Evolutionary conservation across 495 filamentous ascomycete species (phyloP).

Genomic region (Pyronema domesticum): DNA sequence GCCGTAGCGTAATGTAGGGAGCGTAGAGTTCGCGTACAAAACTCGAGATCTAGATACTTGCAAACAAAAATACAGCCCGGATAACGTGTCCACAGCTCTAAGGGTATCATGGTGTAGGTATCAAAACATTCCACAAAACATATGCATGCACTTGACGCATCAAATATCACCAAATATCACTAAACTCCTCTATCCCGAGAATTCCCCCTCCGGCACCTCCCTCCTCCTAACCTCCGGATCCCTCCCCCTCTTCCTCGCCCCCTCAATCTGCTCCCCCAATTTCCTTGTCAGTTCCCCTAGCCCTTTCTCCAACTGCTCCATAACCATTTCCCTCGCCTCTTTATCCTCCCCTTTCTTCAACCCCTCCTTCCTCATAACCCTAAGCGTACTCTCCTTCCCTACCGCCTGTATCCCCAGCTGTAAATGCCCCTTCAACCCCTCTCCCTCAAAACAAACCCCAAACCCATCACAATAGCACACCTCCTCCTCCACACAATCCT

Average conservation of each 20-base stretch:
- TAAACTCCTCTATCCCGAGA: conserved; percentile 8
- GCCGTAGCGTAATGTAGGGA: too few species aligned
- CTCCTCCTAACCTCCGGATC: conserved; percentile 7
- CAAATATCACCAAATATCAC: background rate
- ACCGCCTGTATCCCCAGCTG: conserved; percentile 10
- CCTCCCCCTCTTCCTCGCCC: conserved; percentile 11
- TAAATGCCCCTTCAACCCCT: conserved; percentile 32
- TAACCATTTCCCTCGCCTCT: conserved; percentile 8
- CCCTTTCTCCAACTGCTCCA: background rate
- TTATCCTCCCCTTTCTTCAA: conserved; percentile 7
- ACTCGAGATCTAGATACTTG: too few species aligned
- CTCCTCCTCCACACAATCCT: conserved; percentile 46
- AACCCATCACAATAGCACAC: conserved; percentile 64
- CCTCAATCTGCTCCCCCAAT: conserved; percentile 4
- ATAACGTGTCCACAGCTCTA: too few species aligned
- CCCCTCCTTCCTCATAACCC: conserved; percentile 27
- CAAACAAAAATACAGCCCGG: too few species aligned
- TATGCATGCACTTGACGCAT: background rate
- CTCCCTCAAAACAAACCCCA: conserved; percentile 56
- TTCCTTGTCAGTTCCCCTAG: background rate
- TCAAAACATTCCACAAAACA: background rate
- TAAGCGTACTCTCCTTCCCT: conserved; percentile 30
- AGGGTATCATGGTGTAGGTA: background rate
- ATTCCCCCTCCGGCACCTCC: conserved; percentile 13
- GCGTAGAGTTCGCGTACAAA: too few species aligned